These are phyloP conservation scores for Fistulifera pelliculosa DNA, from an alignment of 108 stramenopile genomes.

Conservation along the genomic window DNA sequence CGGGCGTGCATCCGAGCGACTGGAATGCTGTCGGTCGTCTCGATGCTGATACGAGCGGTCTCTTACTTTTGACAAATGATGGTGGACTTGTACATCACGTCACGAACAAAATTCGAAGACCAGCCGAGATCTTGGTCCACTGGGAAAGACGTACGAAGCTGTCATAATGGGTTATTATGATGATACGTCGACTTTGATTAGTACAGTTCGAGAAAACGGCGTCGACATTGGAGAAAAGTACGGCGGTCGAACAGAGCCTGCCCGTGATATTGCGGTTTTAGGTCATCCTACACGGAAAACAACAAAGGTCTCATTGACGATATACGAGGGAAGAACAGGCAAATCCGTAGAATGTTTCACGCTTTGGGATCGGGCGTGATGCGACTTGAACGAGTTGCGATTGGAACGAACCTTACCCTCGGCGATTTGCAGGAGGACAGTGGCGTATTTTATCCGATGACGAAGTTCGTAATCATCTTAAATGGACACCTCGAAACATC, in stretches of 20 bases:
- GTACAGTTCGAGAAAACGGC: slow-evolving; percentile 23
- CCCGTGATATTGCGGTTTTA: slow-evolving; percentile 29
- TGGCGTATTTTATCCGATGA: slow-evolving; percentile 46
- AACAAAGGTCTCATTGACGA: slow-evolving; percentile 45
- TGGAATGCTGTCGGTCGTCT: slow-evolving; percentile 56
- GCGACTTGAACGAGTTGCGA: slow-evolving; percentile 35
- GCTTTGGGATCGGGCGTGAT: slow-evolving; percentile 62
- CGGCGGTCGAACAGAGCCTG: slow-evolving; percentile 45
- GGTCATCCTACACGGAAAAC: slow-evolving; percentile 46
- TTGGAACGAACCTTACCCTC: slow-evolving; percentile 28
- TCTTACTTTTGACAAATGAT: slow-evolving; percentile 61
- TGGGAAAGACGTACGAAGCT: slow-evolving; percentile 54
- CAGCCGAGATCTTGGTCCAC: neutral
- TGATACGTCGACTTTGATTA: slow-evolving; percentile 6
- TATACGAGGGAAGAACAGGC: slow-evolving; percentile 64
- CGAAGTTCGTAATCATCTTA: slow-evolving; percentile 26
- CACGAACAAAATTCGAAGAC: slow-evolving; percentile 41
- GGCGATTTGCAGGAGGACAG: slow-evolving; percentile 31
- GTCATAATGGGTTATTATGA: slow-evolving; percentile 57
- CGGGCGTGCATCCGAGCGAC: slow-evolving; percentile 15
- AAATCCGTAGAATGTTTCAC: slow-evolving; percentile 67
- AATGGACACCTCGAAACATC: slow-evolving; percentile 21
- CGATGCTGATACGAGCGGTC: slow-evolving; percentile 64
- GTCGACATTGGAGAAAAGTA: slow-evolving; percentile 46
- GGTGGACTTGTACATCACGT: slow-evolving; percentile 55